Percentiles rank a stretch among this genome's conserved stretches.
Evolutionary conservation across 768 basidiomycete genomes (phyloP).

Genomic region (Termitomyces sp.): DNA sequence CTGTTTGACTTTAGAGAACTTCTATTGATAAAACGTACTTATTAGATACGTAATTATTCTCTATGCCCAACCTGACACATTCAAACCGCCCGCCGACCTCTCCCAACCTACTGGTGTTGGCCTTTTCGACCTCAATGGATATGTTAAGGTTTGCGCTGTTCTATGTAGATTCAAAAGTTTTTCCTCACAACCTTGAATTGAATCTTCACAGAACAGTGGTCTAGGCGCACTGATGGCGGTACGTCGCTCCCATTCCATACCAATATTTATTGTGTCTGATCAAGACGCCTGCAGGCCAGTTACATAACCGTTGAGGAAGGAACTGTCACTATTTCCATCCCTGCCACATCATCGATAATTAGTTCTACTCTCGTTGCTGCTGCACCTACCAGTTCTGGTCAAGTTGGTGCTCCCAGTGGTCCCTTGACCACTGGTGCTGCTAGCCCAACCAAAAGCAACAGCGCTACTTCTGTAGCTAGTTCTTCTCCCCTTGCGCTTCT

Average conservation of each 20-base stretch:
- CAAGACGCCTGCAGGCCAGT: slow-evolving; percentile 41
- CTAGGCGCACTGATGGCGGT: slow-evolving; percentile 64
- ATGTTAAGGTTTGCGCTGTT: slow-evolving; percentile 43
- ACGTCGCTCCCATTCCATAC: slow-evolving; percentile 9
- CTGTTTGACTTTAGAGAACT: not conserved
- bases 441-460: slow-evolving; percentile 11
- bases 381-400: slow-evolving; percentile 12
- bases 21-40: not conserved
- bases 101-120: slow-evolving; percentile 48
- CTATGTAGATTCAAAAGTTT: not conserved
- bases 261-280: not conserved
- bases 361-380: slow-evolving; percentile 49
- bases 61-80: slow-evolving; percentile 59
- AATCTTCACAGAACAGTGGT: slow-evolving; percentile 38
- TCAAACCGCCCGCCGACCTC: slow-evolving; percentile 59
- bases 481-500: slow-evolving; percentile 6
- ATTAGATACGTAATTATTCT: slow-evolving; percentile 66
- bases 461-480: slow-evolving; percentile 3
- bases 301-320: slow-evolving; percentile 78
- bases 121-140: slow-evolving; percentile 53
- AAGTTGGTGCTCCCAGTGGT: slow-evolving; percentile 11
- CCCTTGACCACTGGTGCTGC: slow-evolving; percentile 13
- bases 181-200: not conserved
- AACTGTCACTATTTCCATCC: slow-evolving; percentile 45
- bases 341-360: slow-evolving; percentile 63